Conservation (phyloP, 768 basidiomycete genomes). For the Ephemerocybe angulata region DNA sequence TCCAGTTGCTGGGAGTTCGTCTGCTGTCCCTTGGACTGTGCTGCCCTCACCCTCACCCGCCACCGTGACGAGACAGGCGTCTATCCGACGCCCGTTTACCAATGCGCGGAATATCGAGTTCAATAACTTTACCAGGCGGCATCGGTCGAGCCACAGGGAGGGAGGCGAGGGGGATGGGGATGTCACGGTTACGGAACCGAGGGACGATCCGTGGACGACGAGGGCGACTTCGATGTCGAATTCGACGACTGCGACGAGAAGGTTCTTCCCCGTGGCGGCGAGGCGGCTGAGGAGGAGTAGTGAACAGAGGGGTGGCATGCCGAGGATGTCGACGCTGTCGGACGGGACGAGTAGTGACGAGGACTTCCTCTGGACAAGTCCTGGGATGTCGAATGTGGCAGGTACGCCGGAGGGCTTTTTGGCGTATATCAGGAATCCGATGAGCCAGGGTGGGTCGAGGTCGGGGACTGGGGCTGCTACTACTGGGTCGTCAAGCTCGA, state of each 20-base stretch:
- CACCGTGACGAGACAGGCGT: slow-evolving; percentile 51
- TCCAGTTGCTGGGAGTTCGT: neutral
- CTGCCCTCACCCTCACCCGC: slow-evolving; percentile 18
- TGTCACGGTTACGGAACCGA: slow-evolving; percentile 14
- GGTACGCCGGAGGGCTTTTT: neutral
- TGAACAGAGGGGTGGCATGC: neutral
- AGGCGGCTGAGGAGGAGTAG: slow-evolving; percentile 4
- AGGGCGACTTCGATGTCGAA: neutral
- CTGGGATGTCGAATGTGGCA: neutral
- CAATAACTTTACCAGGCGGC: slow-evolving; percentile 65
- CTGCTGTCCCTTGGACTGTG: slow-evolving; percentile 30
- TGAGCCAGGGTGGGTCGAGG: neutral
- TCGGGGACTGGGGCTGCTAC: neutral
- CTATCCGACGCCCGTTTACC: slow-evolving; percentile 53
- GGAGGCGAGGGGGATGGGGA: slow-evolving; percentile 25
- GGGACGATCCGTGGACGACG: neutral
- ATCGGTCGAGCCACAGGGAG: slow-evolving; percentile 51
- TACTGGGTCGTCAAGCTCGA: too few species aligned
- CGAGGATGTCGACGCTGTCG: neutral
- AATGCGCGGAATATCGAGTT: slow-evolving; percentile 61
- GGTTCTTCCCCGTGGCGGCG: slow-evolving; percentile 11
- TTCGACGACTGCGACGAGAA: slow-evolving; percentile 3
- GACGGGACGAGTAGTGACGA: slow-evolving; percentile 3
- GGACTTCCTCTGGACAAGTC: too few species aligned
- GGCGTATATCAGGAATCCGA: neutral